A percentile compares a stretch with the other conserved stretches of the same genome.
These are phyloP conservation scores for Clonostachys byssicola DNA, from an alignment of 2,329 filamentous ascomycete genomes.

Conservation along the genomic window DNA sequence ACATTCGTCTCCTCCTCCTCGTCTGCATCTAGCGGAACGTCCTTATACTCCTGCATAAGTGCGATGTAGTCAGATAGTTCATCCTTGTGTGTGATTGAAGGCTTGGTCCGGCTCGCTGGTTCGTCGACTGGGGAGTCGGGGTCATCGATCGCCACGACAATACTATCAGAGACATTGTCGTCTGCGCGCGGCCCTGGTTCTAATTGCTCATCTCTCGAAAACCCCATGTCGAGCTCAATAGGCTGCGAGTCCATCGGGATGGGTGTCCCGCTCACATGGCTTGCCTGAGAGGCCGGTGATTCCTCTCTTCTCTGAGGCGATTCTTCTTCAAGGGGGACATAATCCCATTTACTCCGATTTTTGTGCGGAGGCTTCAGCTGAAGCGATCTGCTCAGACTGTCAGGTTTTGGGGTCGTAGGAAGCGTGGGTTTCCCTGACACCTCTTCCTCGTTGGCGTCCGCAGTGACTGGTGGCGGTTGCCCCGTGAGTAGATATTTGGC, in stretches of 20 bases:
- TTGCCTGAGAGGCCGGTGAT: slow-evolving; percentile 14
- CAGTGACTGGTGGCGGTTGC: slow-evolving; percentile 18
- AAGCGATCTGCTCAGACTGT: slow-evolving; percentile 28
- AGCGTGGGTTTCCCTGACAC: neutral
- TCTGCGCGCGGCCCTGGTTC: neutral
- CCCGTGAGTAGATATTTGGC: slow-evolving; percentile 56
- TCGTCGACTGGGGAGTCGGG: neutral
- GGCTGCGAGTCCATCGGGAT: slow-evolving; percentile 14
- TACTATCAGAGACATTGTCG: neutral
- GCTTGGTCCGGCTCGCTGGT: slow-evolving; percentile 6
- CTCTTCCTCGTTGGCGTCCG: neutral
- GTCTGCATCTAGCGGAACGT: slow-evolving; percentile 51
- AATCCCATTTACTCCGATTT: slow-evolving; percentile 29
- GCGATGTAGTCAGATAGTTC: slow-evolving; percentile 62
- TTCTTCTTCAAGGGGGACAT: slow-evolving; percentile 22
- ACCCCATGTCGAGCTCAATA: slow-evolving; percentile 11
- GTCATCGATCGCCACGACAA: too few species aligned
- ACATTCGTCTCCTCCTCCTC: slow-evolving; percentile 36
- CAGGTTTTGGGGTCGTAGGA: slow-evolving; percentile 4
- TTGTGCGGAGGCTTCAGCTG: slow-evolving; percentile 41
- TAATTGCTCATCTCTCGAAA: neutral
- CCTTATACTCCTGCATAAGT: slow-evolving; percentile 53
- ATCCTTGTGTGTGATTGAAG: slow-evolving; percentile 26
- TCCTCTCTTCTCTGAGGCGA: slow-evolving; percentile 30
- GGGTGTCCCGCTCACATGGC: slow-evolving; percentile 9